Evolutionary conservation across 805 yeast species (phyloP).

Genomic region (Cyberlindnera sargentensis): DNA sequence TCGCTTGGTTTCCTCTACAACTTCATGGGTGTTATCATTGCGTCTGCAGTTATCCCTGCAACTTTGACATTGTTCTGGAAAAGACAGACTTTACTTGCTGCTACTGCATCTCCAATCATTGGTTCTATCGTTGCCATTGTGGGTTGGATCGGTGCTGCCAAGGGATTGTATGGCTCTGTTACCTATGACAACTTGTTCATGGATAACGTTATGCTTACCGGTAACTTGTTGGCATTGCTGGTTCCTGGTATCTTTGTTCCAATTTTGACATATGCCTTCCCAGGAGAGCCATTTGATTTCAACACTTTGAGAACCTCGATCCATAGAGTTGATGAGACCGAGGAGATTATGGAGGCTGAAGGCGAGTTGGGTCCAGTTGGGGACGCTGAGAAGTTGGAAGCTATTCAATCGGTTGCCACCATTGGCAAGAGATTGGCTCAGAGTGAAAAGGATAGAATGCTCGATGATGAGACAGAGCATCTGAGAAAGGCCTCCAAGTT

Average conservation of each 20-base stretch:
- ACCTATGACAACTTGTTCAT: slow-evolving; percentile 57
- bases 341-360: slow-evolving; percentile 47
- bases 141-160: slow-evolving; percentile 55
- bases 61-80: slow-evolving; percentile 57
- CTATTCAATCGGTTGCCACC: slow-evolving; percentile 27
- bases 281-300: slow-evolving; percentile 74
- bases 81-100: slow-evolving; percentile 64
- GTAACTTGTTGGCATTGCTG: slow-evolving; percentile 76
- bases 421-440: slow-evolving; percentile 24
- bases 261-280: slow-evolving; percentile 57
- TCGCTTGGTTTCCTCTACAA: slow-evolving; percentile 85
- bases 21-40: slow-evolving; percentile 83
- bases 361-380: slow-evolving; percentile 15
- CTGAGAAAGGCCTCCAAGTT: slow-evolving; percentile 51
- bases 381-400: slow-evolving; percentile 21
- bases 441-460: slow-evolving; percentile 17
- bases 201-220: slow-evolving; percentile 85
- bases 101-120: slow-evolving; percentile 65
- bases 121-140: slow-evolving; percentile 71
- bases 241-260: slow-evolving; percentile 67
- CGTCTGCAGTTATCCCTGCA: slow-evolving; percentile 80
- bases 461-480: slow-evolving; percentile 44
- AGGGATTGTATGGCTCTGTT: slow-evolving; percentile 33
- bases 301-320: slow-evolving; percentile 45
- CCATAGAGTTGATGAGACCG: slow-evolving; percentile 64